phyloP scores from a whole-genome alignment of 805 yeast genomes.

The Candida takata region DNA sequence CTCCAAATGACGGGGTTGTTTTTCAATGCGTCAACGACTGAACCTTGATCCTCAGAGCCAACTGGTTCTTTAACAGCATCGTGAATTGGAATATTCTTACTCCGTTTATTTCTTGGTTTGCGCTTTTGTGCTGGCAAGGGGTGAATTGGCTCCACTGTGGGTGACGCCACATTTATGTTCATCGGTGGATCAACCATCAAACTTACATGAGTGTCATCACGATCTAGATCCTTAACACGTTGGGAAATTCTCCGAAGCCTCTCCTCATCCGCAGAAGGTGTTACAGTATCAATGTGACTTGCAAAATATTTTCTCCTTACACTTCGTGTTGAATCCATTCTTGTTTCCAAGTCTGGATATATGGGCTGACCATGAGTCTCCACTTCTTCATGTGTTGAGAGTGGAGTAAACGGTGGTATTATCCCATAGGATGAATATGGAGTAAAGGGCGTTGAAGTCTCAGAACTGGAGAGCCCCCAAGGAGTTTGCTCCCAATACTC shows the following conservation, averaged over 20 bases:
- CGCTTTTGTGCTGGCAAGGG: no score
- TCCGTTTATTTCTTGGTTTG: no score
- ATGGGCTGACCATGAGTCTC: background rate
- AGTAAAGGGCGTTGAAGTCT: background rate
- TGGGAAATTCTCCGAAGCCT: background rate
- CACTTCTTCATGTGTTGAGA: background rate
- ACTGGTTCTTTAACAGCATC: no score
- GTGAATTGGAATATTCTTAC: no score
- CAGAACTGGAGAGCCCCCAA: background rate
- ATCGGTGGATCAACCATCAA: background rate
- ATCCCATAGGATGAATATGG: background rate
- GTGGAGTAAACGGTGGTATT: background rate
- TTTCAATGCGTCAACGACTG: constrained; percentile 22
- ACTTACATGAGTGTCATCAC: background rate
- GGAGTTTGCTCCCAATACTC: background rate
- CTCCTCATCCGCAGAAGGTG: background rate
- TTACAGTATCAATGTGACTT: no score
- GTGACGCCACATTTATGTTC: no score
- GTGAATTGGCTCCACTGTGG: no score
- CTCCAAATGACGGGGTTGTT: constrained; percentile 23
- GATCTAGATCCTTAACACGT: background rate
- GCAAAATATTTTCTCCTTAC: no score
- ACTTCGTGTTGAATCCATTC: no score
- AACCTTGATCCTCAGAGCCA: background rate
- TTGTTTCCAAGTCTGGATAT: constrained; percentile 1